phyloP scores from a whole-genome alignment of 805 yeast species.

The Lipomyces yamanashiensis region DNA sequence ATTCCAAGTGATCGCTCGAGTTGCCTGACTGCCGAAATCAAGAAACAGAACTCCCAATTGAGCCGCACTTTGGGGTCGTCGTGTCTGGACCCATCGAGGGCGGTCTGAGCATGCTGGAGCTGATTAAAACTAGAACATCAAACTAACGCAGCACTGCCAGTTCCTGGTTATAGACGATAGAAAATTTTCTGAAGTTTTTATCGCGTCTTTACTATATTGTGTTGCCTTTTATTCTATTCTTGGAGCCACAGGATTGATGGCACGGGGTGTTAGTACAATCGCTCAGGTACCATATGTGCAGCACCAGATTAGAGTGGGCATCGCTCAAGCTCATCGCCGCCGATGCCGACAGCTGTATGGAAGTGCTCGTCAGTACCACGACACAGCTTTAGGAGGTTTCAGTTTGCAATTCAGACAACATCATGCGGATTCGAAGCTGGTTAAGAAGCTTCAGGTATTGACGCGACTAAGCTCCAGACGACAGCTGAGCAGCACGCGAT shows the following conservation, averaged over 20 bases:
- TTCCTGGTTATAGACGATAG: too few relatives aligned
- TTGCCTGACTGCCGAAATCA: background rate
- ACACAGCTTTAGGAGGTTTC: background rate
- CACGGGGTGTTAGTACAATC: background rate
- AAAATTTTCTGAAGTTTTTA: too few relatives aligned
- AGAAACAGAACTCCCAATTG: constrained; percentile 6
- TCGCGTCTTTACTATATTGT: too few relatives aligned
- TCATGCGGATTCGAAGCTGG: background rate
- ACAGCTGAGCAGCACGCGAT: too few relatives aligned
- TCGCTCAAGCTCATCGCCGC: background rate
- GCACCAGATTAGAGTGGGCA: background rate
- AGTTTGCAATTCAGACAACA: background rate
- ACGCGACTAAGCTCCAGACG: too few relatives aligned
- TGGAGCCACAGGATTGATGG: background rate
- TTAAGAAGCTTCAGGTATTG: background rate
- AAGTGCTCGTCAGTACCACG: background rate
- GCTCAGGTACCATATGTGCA: background rate
- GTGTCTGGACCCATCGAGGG: too few relatives aligned
- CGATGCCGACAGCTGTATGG: background rate
- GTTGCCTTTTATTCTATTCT: background rate
- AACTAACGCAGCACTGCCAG: too few relatives aligned
- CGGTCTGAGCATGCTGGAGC: too few relatives aligned
- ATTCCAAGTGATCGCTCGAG: background rate
- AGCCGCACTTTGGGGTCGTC: constrained; percentile 2
- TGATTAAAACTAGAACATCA: too few relatives aligned